Evolutionary conservation across 148 eudicot species (phyloP).

Genomic region (Hydrangea macrophylla): DNA sequence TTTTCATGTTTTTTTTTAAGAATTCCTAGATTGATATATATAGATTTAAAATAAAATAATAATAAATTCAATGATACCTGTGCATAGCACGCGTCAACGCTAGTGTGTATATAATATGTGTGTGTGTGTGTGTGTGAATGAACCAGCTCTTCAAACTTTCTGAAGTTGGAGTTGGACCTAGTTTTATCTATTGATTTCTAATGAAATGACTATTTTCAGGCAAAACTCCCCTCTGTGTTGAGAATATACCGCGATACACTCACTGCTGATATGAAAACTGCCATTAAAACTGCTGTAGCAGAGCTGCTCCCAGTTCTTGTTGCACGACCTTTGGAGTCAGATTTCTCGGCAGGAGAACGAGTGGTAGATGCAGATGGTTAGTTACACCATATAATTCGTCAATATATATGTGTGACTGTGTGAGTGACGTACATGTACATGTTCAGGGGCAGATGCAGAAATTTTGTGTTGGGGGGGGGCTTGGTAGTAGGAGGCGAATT

Average conservation of each 20-base stretch:
- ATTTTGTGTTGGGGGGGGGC: too few species aligned
- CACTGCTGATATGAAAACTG: conserved; percentile 89
- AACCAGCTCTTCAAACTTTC: not conserved
- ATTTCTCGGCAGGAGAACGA: conserved; percentile 68
- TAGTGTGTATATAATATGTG: too few species aligned
- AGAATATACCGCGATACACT: conserved; percentile 91
- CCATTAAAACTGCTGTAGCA: conserved; percentile 75
- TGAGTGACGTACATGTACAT: not conserved
- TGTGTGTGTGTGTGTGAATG: too few species aligned
- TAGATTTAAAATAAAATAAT: too few species aligned
- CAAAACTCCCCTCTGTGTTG: conserved; percentile 87
- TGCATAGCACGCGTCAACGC: too few species aligned
- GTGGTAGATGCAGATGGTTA: conserved; percentile 76
- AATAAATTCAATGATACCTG: too few species aligned
- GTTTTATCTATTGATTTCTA: conserved; percentile 7
- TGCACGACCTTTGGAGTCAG: conserved; percentile 52
- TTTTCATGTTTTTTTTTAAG: too few species aligned
- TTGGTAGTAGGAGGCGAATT: too few species aligned
- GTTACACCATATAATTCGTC: not conserved
- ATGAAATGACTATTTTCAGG: conserved; percentile 43
- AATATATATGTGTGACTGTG: too few species aligned
- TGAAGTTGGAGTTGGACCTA: not conserved
- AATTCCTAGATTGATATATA: too few species aligned
- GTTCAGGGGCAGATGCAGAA: too few species aligned
- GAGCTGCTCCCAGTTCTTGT: conserved; percentile 82